A percentile compares a stretch with the other conserved stretches of the same genome.
Evolutionary conservation across 192 early-diverging fungal genomes (phyloP).

Genomic region (Fimicolochytrium jonesii): DNA sequence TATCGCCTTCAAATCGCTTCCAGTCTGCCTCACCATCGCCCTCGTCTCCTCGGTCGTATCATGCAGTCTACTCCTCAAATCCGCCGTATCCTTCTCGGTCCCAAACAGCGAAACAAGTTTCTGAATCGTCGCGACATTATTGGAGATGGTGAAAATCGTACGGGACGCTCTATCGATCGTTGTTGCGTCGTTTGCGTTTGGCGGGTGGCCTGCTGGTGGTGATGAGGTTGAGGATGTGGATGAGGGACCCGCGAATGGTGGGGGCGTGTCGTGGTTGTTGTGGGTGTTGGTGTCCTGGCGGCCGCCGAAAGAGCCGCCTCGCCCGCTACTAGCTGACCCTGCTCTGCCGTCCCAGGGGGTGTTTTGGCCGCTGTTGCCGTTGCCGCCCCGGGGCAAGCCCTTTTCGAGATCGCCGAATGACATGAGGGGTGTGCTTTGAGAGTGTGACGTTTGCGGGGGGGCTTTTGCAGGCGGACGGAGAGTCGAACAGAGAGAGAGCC

Average conservation of each 20-base stretch:
- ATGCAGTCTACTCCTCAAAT: slow-evolving; percentile 64
- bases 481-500: no score
- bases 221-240: neutral
- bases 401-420: slow-evolving; percentile 25
- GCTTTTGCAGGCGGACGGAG: neutral
- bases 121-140: slow-evolving; percentile 79
- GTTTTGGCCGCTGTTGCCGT: neutral
- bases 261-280: neutral
- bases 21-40: slow-evolving; percentile 75
- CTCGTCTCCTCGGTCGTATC: slow-evolving; percentile 77
- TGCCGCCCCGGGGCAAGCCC: neutral
- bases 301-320: neutral
- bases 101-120: slow-evolving; percentile 72
- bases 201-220: neutral
- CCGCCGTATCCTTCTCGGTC: slow-evolving; percentile 68
- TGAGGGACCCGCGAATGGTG: neutral
- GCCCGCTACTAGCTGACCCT: neutral
- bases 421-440: slow-evolving; percentile 18
- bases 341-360: neutral
- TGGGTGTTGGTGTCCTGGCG: neutral
- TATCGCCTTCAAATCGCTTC: slow-evolving; percentile 70
- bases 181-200: neutral
- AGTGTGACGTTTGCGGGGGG: neutral
- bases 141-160: slow-evolving; percentile 81
- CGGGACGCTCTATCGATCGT: slow-evolving; percentile 66